These are phyloP conservation scores for Symbiodinium natans DNA, from an alignment of 73 alveolate species.

Conservation along the genomic window DNA sequence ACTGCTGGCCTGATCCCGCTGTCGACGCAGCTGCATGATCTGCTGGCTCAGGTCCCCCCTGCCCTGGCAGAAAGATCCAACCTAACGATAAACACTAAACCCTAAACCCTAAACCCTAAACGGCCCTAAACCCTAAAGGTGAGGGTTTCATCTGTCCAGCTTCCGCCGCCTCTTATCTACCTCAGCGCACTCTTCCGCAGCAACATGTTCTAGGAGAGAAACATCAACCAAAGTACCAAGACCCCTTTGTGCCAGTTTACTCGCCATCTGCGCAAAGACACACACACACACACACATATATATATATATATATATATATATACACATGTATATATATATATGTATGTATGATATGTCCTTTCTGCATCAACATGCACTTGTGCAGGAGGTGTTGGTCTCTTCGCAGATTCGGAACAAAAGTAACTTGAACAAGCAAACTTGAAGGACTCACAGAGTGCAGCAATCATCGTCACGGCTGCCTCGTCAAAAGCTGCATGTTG, in stretches of 20 bases:
- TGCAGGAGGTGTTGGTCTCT: too few relatives aligned
- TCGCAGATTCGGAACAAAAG: too few relatives aligned
- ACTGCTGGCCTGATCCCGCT: background rate
- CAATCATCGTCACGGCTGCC: background rate
- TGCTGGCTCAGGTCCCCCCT: background rate
- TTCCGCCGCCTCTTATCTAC: background rate
- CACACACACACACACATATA: background rate
- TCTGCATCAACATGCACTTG: too few relatives aligned
- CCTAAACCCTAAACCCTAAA: background rate
- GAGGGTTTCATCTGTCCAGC: background rate
- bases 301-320: too few relatives aligned
- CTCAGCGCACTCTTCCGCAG: background rate
- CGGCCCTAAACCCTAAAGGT: background rate
- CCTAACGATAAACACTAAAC: too few relatives aligned
- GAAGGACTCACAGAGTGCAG: background rate
- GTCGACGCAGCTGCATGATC: background rate
- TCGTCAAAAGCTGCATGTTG: background rate
- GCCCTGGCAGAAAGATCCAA: background rate
- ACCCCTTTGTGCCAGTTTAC: background rate
- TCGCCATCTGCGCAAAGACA: background rate
- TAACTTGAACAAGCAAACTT: background rate
- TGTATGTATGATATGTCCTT: background rate
- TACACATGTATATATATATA: too few relatives aligned
- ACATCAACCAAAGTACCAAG: background rate
- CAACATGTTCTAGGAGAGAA: background rate